phyloP scores from a whole-genome alignment of 768 basidiomycete species.

The Melanogaster broomeanus region DNA sequence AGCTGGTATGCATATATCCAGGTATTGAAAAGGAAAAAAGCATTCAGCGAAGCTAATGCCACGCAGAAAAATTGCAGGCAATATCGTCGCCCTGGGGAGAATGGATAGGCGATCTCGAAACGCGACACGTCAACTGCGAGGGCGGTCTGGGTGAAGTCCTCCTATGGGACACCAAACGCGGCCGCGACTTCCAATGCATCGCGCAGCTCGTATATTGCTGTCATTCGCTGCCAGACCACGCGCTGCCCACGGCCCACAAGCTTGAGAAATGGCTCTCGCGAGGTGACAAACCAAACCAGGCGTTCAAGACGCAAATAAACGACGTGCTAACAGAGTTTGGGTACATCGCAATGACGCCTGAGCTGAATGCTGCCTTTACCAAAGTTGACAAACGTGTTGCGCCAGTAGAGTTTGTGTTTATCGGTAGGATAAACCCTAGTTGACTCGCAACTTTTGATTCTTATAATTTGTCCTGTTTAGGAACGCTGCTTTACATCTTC shows the following conservation, averaged over 20 bases:
- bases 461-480: constrained; percentile 36
- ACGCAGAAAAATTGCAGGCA: constrained; percentile 76
- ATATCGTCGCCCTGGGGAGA: constrained; percentile 69
- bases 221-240: constrained; percentile 47
- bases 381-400: constrained; percentile 62
- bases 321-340: constrained; percentile 55
- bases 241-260: constrained; percentile 53
- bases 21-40: not conserved
- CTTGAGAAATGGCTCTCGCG: constrained; percentile 49
- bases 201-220: constrained; percentile 72
- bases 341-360: constrained; percentile 45
- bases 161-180: constrained; percentile 66
- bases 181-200: constrained; percentile 75
- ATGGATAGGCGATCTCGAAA: constrained; percentile 64
- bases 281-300: constrained; percentile 38
- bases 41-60: not conserved
- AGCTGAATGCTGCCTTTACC: constrained; percentile 50
- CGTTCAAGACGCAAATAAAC: constrained; percentile 57
- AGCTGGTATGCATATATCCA: constrained; percentile 48
- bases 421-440: constrained; percentile 48
- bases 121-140: constrained; percentile 55
- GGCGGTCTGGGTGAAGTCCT: constrained; percentile 59
- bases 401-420: constrained; percentile 79
- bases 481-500: constrained; percentile 64
- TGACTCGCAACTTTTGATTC: not conserved